Evolutionary conservation across 768 basidiomycete species (phyloP).

Genomic region (Panaeolus cyanescens): DNA sequence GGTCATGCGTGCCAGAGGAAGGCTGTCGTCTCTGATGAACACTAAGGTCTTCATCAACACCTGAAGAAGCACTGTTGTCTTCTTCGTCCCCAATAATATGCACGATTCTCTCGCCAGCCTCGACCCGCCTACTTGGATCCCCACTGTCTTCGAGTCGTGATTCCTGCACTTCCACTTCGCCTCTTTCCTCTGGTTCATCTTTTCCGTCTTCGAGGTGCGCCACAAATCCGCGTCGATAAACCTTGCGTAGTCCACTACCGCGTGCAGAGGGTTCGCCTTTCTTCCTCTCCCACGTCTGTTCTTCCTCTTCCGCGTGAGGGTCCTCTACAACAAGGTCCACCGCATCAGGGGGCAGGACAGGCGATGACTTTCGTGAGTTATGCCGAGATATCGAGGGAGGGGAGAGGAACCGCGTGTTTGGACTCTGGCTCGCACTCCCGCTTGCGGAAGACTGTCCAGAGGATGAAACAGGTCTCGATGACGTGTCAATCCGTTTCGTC

Average conservation of each 20-base stretch:
- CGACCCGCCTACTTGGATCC: conserved; percentile 27
- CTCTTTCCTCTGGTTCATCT: conserved; percentile 26
- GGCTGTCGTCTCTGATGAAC: conserved; percentile 13
- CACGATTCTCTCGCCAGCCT: conserved; percentile 42
- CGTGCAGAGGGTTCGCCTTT: conserved; percentile 61
- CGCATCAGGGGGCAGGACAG: conserved; percentile 65
- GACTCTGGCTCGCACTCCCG: conserved; percentile 22
- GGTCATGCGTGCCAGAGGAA: background rate
- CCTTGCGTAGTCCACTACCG: conserved; percentile 46
- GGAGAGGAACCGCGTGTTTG: conserved; percentile 24
- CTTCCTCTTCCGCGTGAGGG: conserved; percentile 51
- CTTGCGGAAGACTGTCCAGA: conserved; percentile 26
- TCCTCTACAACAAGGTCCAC: conserved; percentile 89
- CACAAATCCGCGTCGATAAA: conserved; percentile 54
- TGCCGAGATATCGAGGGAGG: conserved; percentile 33
- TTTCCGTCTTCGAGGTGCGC: conserved; percentile 30
- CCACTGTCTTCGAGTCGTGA: conserved; percentile 17
- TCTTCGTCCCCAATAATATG: conserved; percentile 34
- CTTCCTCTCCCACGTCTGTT: conserved; percentile 52
- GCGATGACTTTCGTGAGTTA: conserved; percentile 27
- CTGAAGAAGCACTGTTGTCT: conserved; percentile 21
- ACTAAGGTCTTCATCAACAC: conserved; percentile 21
- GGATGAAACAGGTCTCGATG: conserved; percentile 6
- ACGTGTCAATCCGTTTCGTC: background rate
- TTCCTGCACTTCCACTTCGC: conserved; percentile 44